These are phyloP conservation scores for Suillus variegatus DNA, from an alignment of 768 basidiomycete genomes.

Conservation along the genomic window DNA sequence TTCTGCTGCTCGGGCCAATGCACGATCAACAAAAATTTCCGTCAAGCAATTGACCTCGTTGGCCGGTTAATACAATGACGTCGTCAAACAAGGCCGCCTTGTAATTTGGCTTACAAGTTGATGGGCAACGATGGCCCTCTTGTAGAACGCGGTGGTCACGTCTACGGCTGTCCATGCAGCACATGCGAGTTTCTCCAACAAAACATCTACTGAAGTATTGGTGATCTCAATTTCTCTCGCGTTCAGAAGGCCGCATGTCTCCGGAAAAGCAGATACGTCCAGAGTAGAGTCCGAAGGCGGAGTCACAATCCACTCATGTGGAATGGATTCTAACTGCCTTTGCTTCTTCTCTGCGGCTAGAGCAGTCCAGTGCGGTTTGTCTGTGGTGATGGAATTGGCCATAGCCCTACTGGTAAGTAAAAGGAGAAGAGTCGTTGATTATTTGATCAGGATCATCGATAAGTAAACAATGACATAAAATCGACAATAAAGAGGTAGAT, in stretches of 20 bases:
- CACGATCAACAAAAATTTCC: conserved; percentile 77
- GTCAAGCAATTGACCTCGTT: conserved; percentile 77
- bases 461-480: background rate
- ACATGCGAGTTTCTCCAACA: conserved; percentile 55
- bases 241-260: conserved; percentile 57
- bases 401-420: background rate
- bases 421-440: background rate
- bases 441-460: background rate
- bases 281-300: conserved; percentile 47
- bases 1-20: conserved; percentile 60
- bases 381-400: background rate
- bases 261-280: conserved; percentile 58
- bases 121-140: conserved; percentile 78
- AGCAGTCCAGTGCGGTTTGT: conserved; percentile 45
- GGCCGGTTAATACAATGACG: background rate
- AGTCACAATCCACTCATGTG: conserved; percentile 61
- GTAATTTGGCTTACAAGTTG: conserved; percentile 53
- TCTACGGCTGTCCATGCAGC: conserved; percentile 63
- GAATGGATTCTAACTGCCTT: conserved; percentile 58
- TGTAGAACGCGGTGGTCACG: conserved; percentile 73
- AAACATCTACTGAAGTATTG: conserved; percentile 38
- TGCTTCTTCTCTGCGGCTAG: conserved; percentile 55
- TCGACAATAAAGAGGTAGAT: too few species aligned
- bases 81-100: background rate
- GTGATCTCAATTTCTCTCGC: conserved; percentile 62